phyloP scores from a whole-genome alignment of 306 rosid genomes.

The Cercis canadensis region DNA sequence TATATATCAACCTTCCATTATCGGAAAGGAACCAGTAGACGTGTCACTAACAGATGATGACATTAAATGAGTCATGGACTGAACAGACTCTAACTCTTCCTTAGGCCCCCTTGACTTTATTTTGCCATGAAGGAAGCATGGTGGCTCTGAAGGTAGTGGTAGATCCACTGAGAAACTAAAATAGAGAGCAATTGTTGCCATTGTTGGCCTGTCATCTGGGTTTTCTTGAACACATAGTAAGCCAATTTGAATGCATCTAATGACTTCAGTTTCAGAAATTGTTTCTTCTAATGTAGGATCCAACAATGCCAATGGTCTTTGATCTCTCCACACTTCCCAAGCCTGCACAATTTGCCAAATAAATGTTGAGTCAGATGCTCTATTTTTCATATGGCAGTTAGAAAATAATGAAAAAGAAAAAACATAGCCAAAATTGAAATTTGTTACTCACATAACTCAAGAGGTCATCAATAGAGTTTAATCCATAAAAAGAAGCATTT shows the following conservation, averaged over 20 bases:
- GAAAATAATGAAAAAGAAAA: too few species aligned
- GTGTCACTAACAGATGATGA: not conserved
- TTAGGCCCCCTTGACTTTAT: not conserved
- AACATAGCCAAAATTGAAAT: constrained; percentile 1
- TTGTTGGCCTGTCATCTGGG: constrained; percentile 26
- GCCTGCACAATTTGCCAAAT: constrained; percentile 24
- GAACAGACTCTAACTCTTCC: not conserved
- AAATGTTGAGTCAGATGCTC: not conserved
- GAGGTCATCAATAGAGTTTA: constrained; percentile 32
- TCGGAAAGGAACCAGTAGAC: too few species aligned
- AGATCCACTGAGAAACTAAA: constrained; percentile 28
- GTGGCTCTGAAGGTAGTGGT: constrained; percentile 36
- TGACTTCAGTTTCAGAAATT: constrained; percentile 34
- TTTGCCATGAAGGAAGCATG: constrained; percentile 36
- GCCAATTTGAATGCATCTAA: constrained; percentile 31
- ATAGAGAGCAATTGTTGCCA: constrained; percentile 42
- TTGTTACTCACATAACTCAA: constrained; percentile 37
- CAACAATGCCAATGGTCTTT: constrained; percentile 27
- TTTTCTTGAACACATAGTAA: too few species aligned
- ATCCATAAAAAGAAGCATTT: constrained; percentile 23
- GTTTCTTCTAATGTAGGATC: constrained; percentile 30
- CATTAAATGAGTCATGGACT: not conserved
- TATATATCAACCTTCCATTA: too few species aligned
- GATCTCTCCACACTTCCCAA: constrained; percentile 38
- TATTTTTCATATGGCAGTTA: not conserved